Percentiles rank a stretch among this genome's conserved stretches.
Evolutionary conservation across 768 basidiomycete species (phyloP).

Genomic region (Lentinula sp.): DNA sequence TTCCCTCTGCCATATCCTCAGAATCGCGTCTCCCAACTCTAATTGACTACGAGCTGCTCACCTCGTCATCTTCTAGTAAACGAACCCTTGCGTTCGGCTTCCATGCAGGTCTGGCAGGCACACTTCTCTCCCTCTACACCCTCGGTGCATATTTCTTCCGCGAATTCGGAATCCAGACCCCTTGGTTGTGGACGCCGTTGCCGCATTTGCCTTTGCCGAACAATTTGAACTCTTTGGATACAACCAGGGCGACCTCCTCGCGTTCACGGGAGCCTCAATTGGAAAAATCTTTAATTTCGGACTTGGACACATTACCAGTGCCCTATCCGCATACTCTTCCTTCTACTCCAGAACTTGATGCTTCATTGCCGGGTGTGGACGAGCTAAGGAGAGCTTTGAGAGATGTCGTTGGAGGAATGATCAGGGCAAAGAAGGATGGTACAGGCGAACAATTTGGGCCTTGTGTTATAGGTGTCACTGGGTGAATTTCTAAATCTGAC

Average conservation of each 20-base stretch:
- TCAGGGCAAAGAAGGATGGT: constrained; percentile 30
- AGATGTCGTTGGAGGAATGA: constrained; percentile 31
- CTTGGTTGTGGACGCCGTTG: constrained; percentile 81
- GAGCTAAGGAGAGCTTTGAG: background rate
- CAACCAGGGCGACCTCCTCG: no score
- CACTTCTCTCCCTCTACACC: constrained; percentile 69
- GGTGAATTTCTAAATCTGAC: constrained; percentile 36
- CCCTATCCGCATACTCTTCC: constrained; percentile 71
- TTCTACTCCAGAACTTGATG: constrained; percentile 37
- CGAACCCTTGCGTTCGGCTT: constrained; percentile 88
- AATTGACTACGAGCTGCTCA: constrained; percentile 85
- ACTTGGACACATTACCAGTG: background rate
- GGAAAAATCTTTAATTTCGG: no score
- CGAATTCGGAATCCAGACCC: constrained; percentile 72
- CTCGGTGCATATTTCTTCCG: constrained; percentile 76
- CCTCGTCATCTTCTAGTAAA: constrained; percentile 46
- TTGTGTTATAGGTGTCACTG: constrained; percentile 76
- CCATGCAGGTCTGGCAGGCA: constrained; percentile 87
- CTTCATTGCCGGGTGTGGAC: constrained; percentile 35
- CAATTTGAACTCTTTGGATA: no score
- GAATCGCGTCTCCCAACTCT: constrained; percentile 37
- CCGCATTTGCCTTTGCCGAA: background rate
- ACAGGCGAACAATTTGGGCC: constrained; percentile 67
- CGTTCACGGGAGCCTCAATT: no score
- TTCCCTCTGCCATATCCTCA: constrained; percentile 1